Base-by-base conservation (phyloP, 495 filamentous ascomycete species). In the Umbilicaria muhlenbergii region DNA sequence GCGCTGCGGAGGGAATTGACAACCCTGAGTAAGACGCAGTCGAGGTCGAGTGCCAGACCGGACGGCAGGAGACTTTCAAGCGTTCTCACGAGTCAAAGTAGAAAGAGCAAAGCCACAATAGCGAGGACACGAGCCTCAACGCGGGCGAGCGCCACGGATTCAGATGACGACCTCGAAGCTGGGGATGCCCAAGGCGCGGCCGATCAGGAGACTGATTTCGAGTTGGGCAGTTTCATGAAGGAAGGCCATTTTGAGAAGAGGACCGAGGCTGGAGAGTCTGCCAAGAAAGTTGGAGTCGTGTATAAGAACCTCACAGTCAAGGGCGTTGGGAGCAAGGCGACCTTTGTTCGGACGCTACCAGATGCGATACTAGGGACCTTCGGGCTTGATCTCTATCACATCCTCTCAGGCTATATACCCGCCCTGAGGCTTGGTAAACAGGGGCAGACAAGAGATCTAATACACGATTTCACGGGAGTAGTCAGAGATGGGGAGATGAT, bases 211-310 rank as follows among this genome's bases (percentile, higher is more conserved):
- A 69, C 71, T 1, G 75, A 70, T 5, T 88, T 92, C 51, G 72
- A 83, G 43, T 61, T 92, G 1, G 76, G 71, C 21, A 63, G 75
- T 35, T 92, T 92, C 56, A 71, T 92, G 58, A 70, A 76, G 10
- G 79, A 86, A 36, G 85, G 85, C 13, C 81, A 83, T 48, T 78
- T 92, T 45, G 85, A 88, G 61, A 85, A 81, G 52, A 73, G 83
- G 13, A 74, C 73, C 2, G 77, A 78, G 11, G 57, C 57, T 34
- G 75, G 74, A 5, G 71, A 70, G 24, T 84, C 83, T 0, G 73
- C 78, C 34, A 93, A 92, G 65, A 85, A 82, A 51, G 74, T 93
- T 16, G 87, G 87, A 3, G 81, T 94, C 1, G 68, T 87, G 1
- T 94, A 84, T 62, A 83, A 81, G 63, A 68, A 83, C 54, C 65